Evolutionary conservation across 2,329 filamentous ascomycete species (phyloP), one percentile per base, ranked within the genome.

Genomic region (Stemphylium beticola): DNA sequence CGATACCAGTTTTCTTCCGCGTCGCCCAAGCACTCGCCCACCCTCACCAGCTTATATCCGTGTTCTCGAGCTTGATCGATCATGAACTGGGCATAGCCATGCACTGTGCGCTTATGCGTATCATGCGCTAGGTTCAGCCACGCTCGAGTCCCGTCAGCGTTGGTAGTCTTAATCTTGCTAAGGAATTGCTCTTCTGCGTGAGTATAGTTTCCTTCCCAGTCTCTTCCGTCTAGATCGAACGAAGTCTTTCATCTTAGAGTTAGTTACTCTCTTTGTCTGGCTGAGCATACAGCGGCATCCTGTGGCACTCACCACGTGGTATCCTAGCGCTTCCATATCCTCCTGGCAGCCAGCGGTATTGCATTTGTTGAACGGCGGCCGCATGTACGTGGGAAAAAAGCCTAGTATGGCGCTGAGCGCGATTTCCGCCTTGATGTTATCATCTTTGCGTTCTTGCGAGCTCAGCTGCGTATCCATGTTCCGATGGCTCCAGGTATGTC

Each of bases 21-120:
- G 52, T 87, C 83, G 0, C 79, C 80, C 14, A 87, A 75, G 53
- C 85, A 87, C 55, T 85, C 81, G 0, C 83, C 85, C 4, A 86
- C 79, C 1, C 83, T 83, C 24, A 83, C 82, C 38, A 80, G 78
- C 33, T 39, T 33, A n/a, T 33, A 49, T 9, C 45, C 51, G 20
- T 42, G 26, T 11, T 38, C 39, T 20, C 45, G 22, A 6, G 50
- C 50, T 15, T 43, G 24, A 15, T 43, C 32, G 9, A 49, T 49
- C 50, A 49, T 53, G 18, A 53, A 53, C 15, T 42, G 50, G 10
- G 44, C 49, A 9, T 20, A 53, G 8, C 45, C 38, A 49, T 49
- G 39, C 11, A 53, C 44, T 3, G 45, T 42, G 14, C 38, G 17
- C 15, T 43, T n/a, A 17, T 53, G 44, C 4, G 18, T 49, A 8